phyloP scores from a whole-genome alignment of 345 rosid species.

The Streptanthus diversifolius region DNA sequence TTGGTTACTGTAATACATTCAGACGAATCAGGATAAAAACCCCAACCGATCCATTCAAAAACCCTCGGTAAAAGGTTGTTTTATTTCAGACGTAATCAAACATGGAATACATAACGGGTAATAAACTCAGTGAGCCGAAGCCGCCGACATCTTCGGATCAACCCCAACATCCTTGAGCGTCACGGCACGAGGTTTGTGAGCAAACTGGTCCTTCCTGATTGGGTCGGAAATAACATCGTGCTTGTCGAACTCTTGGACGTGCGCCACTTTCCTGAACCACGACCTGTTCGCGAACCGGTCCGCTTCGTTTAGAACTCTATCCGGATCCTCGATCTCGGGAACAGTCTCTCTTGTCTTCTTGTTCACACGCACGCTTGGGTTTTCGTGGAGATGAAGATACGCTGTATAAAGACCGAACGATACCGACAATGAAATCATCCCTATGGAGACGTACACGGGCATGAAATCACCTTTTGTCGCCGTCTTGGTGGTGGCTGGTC shows the following conservation, averaged over 20 bases:
- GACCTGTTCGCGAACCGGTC: slow-evolving; percentile 46
- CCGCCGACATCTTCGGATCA: slow-evolving; percentile 38
- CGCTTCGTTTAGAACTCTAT: slow-evolving; percentile 44
- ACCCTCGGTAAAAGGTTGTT: not conserved
- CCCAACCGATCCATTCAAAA: not conserved
- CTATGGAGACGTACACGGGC: slow-evolving; percentile 46
- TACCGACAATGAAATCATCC: slow-evolving; percentile 44
- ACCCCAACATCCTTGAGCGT: slow-evolving; percentile 62
- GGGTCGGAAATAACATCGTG: slow-evolving; percentile 34
- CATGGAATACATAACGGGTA: not conserved
- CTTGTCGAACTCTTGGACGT: slow-evolving; percentile 45
- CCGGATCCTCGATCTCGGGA: slow-evolving; percentile 74
- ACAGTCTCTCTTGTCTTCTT: slow-evolving; percentile 71
- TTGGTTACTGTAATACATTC: not conserved
- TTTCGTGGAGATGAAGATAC: slow-evolving; percentile 51
- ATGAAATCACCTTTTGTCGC: slow-evolving; percentile 38
- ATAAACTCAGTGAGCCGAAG: not conserved
- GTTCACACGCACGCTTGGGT: slow-evolving; percentile 58
- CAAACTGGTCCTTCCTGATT: slow-evolving; percentile 39
- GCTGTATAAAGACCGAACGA: slow-evolving; percentile 55
- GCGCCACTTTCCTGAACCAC: slow-evolving; percentile 71
- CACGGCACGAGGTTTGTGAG: slow-evolving; percentile 37
- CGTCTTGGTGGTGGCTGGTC: not conserved
- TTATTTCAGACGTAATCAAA: not conserved
- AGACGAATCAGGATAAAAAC: not conserved